A percentile compares a stretch with the other conserved stretches of the same genome.
Conservation (phyloP, 768 basidiomycete genomes). For the Hortiboletus flavorubellus region DNA sequence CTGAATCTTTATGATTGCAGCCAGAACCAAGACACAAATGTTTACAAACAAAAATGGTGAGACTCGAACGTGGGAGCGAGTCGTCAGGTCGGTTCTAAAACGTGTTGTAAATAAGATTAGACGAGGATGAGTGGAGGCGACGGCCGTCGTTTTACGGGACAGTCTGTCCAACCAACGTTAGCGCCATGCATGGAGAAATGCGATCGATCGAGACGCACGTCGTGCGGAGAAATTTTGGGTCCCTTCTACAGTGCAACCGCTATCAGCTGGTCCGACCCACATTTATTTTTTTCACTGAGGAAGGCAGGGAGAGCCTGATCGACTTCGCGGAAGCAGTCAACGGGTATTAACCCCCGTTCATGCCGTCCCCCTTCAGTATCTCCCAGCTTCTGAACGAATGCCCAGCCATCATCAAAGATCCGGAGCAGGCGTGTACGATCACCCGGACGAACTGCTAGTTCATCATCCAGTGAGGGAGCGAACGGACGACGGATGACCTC, state of each 20-base stretch:
- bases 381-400: slow-evolving; percentile 48
- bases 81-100: slow-evolving; percentile 1
- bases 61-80: neutral
- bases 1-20: slow-evolving; percentile 4
- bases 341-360: slow-evolving; percentile 55
- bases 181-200: neutral
- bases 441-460: slow-evolving; percentile 48
- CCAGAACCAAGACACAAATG: neutral
- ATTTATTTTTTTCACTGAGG: slow-evolving; percentile 46
- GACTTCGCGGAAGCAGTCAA: slow-evolving; percentile 60
- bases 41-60: neutral
- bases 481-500: slow-evolving; percentile 58
- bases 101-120: neutral
- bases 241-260: neutral
- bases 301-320: slow-evolving; percentile 48
- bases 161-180: slow-evolving; percentile 1
- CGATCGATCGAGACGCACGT: slow-evolving; percentile 2
- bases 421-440: slow-evolving; percentile 53
- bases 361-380: neutral
- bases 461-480: slow-evolving; percentile 53
- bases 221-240: neutral
- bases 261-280: slow-evolving; percentile 6
- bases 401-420: slow-evolving; percentile 72
- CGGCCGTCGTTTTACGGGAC: neutral
- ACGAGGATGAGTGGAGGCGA: neutral